phyloP scores from a whole-genome alignment of 257 asterid genomes.

The Forsythia viridissima region DNA sequence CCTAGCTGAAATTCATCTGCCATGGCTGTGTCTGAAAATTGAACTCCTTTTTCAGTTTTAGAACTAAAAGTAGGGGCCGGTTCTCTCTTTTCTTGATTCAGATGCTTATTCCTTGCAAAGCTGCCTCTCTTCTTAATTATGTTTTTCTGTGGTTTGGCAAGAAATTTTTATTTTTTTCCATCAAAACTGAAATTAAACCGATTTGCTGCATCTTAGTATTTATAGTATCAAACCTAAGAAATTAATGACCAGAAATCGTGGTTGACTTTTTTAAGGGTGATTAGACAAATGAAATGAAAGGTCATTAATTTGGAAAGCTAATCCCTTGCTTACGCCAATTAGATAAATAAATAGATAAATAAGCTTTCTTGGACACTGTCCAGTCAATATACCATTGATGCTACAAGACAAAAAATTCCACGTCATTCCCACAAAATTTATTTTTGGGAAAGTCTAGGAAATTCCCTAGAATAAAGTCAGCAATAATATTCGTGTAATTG shows the following conservation, averaged over 20 bases:
- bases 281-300: constrained; percentile 31
- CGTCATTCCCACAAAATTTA: constrained; percentile 20
- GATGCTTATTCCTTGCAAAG: constrained; percentile 9
- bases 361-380: constrained; percentile 26
- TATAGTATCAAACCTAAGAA: constrained; percentile 27
- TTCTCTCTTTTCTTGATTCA: constrained; percentile 6
- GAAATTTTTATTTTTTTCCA: background rate
- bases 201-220: constrained; percentile 37
- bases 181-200: constrained; percentile 37
- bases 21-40: constrained; percentile 23
- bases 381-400: constrained; percentile 36
- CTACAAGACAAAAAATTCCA: constrained; percentile 36
- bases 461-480: background rate
- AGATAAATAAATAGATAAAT: constrained; percentile 7
- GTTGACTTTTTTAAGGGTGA: constrained; percentile 48
- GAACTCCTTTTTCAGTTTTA: background rate
- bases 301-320: constrained; percentile 12
- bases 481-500: background rate
- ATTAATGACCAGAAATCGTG: constrained; percentile 31
- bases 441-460: background rate
- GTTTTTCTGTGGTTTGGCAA: background rate
- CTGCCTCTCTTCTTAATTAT: background rate
- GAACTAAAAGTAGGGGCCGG: background rate
- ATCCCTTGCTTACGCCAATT: constrained; percentile 1
- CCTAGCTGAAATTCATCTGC: constrained; percentile 56